phyloP scores from a whole-genome alignment of 768 basidiomycete species.

The Exsudoporus frostii region DNA sequence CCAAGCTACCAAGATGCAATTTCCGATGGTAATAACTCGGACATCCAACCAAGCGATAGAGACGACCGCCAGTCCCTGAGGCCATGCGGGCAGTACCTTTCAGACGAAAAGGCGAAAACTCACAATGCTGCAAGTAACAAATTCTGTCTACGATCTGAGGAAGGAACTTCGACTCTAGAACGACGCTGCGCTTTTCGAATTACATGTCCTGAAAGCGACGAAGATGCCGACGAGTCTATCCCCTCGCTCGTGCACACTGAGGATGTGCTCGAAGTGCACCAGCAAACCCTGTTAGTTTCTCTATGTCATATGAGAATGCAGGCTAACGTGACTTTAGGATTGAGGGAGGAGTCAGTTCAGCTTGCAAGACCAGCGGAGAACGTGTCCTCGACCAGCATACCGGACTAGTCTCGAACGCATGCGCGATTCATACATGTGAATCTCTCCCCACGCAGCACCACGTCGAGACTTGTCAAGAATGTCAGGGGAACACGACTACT shows the following conservation, averaged over 20 bases:
- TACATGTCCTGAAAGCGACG: background rate
- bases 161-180: background rate
- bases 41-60: background rate
- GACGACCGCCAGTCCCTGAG: background rate
- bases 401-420: background rate
- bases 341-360: background rate
- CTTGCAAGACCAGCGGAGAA: background rate
- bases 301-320: background rate
- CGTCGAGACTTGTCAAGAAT: background rate
- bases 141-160: background rate
- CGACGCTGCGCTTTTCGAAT: background rate
- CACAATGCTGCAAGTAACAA: background rate
- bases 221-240: background rate
- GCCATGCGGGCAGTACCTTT: background rate
- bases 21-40: background rate
- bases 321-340: background rate
- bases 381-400: background rate
- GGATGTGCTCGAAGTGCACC: background rate
- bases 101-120: background rate
- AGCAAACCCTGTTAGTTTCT: background rate
- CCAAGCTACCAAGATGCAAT: constrained; percentile 14
- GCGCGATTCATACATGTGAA: background rate
- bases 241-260: background rate
- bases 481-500: background rate
- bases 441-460: background rate